Conservation (phyloP, 768 basidiomycete genomes). For the Sarcomyxa edulis region DNA sequence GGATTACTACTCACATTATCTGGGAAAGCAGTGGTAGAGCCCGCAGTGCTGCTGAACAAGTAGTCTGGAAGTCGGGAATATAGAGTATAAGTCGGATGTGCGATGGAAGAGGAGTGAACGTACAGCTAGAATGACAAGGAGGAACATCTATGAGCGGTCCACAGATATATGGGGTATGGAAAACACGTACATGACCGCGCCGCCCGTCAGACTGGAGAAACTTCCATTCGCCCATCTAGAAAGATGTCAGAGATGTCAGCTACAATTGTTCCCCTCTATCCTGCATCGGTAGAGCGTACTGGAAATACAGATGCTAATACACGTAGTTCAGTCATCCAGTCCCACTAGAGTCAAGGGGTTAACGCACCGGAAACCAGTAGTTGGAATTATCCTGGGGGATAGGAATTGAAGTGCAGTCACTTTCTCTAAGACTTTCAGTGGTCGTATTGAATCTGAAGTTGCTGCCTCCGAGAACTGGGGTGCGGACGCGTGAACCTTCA, state of each 20-base stretch:
- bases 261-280: no score
- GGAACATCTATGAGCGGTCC: background rate
- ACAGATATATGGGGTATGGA: slow-evolving; percentile 1
- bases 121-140: slow-evolving; percentile 11
- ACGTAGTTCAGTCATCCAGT: background rate
- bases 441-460: slow-evolving; percentile 39
- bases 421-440: slow-evolving; percentile 36
- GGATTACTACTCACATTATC: slow-evolving; percentile 36
- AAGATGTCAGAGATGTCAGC: no score
- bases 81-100: background rate
- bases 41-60: slow-evolving; percentile 39
- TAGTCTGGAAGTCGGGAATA: slow-evolving; percentile 30
- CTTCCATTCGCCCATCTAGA: slow-evolving; percentile 42
- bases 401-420: slow-evolving; percentile 48
- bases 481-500: slow-evolving; percentile 6
- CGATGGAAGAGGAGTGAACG: background rate
- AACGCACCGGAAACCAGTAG: slow-evolving; percentile 47
- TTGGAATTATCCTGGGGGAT: slow-evolving; percentile 49
- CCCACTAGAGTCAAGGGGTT: background rate
- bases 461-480: slow-evolving; percentile 46
- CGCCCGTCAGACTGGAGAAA: slow-evolving; percentile 37
- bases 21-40: slow-evolving; percentile 46
- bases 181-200: slow-evolving; percentile 36
- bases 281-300: slow-evolving; percentile 28
- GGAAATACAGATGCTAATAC: slow-evolving; percentile 43